Evolutionary conservation across 2,329 filamentous ascomycete species (phyloP), one percentile per base, ranked within the genome.

Genomic region (Talaromyces sp.): DNA sequence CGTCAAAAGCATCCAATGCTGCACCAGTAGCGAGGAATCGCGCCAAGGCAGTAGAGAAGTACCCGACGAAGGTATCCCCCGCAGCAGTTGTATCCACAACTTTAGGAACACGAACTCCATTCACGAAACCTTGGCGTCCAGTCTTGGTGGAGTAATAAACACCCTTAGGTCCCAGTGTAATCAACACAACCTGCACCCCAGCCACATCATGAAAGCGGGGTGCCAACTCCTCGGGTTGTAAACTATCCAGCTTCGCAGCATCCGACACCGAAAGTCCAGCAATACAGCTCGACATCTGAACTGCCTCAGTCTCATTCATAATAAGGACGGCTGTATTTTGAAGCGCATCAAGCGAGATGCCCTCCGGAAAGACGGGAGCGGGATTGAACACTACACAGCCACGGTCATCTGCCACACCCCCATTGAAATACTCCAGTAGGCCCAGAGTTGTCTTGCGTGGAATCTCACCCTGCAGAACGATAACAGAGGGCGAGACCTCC

Each of bases 331-430:
- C 48, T 1, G 62, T 64, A 4, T 52, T 39, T 6, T 39, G 37
- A 16, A 64, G 14, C 24, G 59, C 47, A 0, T 30, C 35, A 10
- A 61, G 35, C 2, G 88, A 88, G 3, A 95, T 73, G 10, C 73
- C 67, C 47, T 86, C 79, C 2, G 90, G 89, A 4, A 86, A 87
- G 7, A 91, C 90, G 13, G 91, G 90, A 3, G 91, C 90, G 10
- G 91, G 90, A 70, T 96, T 96, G 57, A 95, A 80, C 14, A 95
- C 79, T 1, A 91, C 86, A 29, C 79, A 52, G 2, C 50, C 47
- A 1, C 51, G 47, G 2, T 55, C 42, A 1, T n/a, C 30, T 2
- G 42, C 42, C 20, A 9, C 41, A 14, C 44, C 47, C 0, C 48
- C 41, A 32, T 63, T 63, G 33, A 57, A 63, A 39, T 59, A 56